These are phyloP conservation scores for Fonsecaea monophora DNA, from an alignment of 2,329 filamentous ascomycete genomes.

Conservation along the genomic window DNA sequence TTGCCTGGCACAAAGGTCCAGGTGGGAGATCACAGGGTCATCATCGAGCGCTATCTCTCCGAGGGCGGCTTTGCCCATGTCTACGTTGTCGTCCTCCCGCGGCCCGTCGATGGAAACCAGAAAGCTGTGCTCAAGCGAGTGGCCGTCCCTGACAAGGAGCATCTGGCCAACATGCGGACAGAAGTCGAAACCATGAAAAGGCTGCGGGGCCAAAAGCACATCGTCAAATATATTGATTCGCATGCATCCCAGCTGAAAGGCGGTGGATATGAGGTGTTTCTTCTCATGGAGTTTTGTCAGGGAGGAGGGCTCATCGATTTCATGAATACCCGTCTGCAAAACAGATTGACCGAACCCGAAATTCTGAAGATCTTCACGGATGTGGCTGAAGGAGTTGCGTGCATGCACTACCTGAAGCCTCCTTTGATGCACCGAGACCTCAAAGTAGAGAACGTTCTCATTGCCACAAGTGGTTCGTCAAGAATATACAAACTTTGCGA, in stretches of 20 bases:
- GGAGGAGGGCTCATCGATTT: conserved; percentile 97
- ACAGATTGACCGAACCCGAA: conserved; percentile 95
- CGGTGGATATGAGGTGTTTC: conserved; percentile 95
- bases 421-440: conserved; percentile 90
- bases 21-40: conserved; percentile 87
- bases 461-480: conserved; percentile 70
- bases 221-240: conserved; percentile 98
- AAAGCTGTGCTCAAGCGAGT: conserved; percentile 90
- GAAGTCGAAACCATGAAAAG: conserved; percentile 99
- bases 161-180: conserved; percentile 92
- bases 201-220: conserved; percentile 92
- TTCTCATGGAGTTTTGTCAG: conserved; percentile 97
- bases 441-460: conserved; percentile 98
- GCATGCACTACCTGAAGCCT: conserved; percentile 98
- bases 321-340: conserved; percentile 97
- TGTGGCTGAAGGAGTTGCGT: conserved; percentile 93
- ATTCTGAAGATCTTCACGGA: conserved; percentile 97
- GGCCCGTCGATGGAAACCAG: conserved; percentile 77
- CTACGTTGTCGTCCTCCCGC: conserved; percentile 88
- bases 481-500: conserved; percentile 95
- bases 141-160: conserved; percentile 93
- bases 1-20: conserved; percentile 94
- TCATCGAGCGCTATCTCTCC: conserved; percentile 96
- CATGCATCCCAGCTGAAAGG: conserved; percentile 93
- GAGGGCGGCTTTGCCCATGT: conserved; percentile 98